Conservation (phyloP, 176 grass and related monocot genomes). For the Paspalum notatum region DNA sequence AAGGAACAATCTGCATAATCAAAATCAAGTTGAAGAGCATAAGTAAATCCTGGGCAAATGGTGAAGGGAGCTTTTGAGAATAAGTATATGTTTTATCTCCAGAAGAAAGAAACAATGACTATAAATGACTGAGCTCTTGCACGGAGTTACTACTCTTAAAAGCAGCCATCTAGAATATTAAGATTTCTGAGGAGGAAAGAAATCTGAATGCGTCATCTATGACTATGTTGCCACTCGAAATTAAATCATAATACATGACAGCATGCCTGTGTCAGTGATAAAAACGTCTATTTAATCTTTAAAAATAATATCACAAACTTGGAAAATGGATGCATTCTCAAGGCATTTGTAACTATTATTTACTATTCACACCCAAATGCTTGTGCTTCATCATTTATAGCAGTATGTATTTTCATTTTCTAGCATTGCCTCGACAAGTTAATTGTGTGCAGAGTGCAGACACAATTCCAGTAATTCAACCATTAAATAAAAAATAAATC, state of each 20-base stretch:
- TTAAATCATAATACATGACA: neutral
- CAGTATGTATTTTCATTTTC: neutral
- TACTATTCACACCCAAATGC: neutral
- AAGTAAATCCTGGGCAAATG: neutral
- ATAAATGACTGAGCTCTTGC: neutral
- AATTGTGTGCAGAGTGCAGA: neutral
- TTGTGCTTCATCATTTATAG: neutral
- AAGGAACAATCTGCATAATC: constrained; percentile 76
- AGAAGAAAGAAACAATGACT: neutral
- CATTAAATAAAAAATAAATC: neutral
- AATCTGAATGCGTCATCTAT: neutral
- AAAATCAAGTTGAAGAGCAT: constrained; percentile 24
- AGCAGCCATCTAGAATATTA: neutral
- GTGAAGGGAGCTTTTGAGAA: neutral
- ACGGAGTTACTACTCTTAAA: neutral
- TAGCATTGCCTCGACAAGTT: neutral
- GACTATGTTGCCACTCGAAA: neutral
- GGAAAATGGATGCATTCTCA: neutral
- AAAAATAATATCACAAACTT: neutral
- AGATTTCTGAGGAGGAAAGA: neutral
- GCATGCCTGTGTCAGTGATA: neutral
- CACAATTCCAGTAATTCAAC: neutral
- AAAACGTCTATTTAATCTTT: neutral
- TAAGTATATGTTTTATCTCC: neutral
- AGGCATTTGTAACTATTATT: neutral